Base-by-base conservation (phyloP, 305 asterid species). In the Withania somnifera region DNA sequence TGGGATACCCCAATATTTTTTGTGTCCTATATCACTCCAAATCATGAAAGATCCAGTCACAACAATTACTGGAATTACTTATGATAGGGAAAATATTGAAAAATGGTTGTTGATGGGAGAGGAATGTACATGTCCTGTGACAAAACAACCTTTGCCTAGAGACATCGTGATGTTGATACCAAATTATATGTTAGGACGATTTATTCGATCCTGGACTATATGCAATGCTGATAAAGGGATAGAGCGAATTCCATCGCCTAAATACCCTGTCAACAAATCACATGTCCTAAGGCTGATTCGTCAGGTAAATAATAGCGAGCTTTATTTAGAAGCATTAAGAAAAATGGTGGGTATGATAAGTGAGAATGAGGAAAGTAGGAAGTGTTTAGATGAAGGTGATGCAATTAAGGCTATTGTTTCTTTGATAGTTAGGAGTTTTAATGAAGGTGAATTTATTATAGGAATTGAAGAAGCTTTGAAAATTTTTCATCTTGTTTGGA, bases 21-120 rank as follows among this genome's bases (percentile, higher is more conserved):
- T 95, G 9, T 95, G 99, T 67, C 99, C 99, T 0, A 93, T 95
- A 9, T 95, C 99, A 1, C 97, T 95, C 45, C 97, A 95, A 56
- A 90, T 95, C 60, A 94, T 95, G 97, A 90, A 82, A 77, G 99
- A 95, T 81, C 98, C 97, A 0, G 99, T 95, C 24, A 93, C 97
- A 38, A 83, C 95, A 26, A 87, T 91, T 82, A 89, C 99, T 28
- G 99, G 99, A 30, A 95, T 95, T 84, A 94, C 98, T 14, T 95
- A 95, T 84, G 97, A 95, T 81, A 90, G 98, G 5, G 93, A 92
- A 45, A 88, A 89, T 91, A 95, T 95, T 86, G 88, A 94, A 67
- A 83, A 85, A 22, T 95, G 99, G 99, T 79, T 91, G 51, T 68
- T 22, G 47, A 81, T 83, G 22, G 67, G 87, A 9, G 85, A 87